Conservation (phyloP, 1,284 basidiomycete species). For the Bjerkandera adusta region DNA sequence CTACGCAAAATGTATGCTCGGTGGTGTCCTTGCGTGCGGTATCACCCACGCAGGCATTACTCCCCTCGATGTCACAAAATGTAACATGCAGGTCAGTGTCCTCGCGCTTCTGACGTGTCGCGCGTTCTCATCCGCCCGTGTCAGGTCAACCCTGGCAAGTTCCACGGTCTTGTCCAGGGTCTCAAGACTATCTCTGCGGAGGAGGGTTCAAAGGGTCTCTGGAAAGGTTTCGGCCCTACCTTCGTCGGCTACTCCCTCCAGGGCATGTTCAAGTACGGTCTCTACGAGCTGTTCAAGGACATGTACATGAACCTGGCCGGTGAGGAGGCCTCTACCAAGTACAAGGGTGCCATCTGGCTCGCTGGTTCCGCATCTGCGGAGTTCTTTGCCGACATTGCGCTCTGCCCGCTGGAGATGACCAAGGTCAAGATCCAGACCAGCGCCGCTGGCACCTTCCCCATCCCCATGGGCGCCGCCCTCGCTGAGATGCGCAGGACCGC, state of each 20-base stretch:
- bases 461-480: constrained; percentile 67
- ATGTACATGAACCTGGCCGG: constrained; percentile 83
- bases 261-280: constrained; percentile 96
- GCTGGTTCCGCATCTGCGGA: constrained; percentile 92
- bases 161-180: constrained; percentile 72
- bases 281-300: constrained; percentile 97
- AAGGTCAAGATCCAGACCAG: constrained; percentile 86
- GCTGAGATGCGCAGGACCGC: constrained; percentile 61
- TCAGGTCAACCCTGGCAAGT: constrained; percentile 77
- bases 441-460: constrained; percentile 70
- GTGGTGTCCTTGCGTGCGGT: constrained; percentile 91
- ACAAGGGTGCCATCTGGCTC: constrained; percentile 95
- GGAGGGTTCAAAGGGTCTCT: constrained; percentile 84
- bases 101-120: constrained; percentile 22
- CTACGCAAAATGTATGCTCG: constrained; percentile 82
- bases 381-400: constrained; percentile 91
- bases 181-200: constrained; percentile 77
- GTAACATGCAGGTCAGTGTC: constrained; percentile 91
- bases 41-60: constrained; percentile 93
- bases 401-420: constrained; percentile 82
- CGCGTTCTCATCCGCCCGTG: constrained; percentile 3
- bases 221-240: constrained; percentile 93
- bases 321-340: constrained; percentile 78
- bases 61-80: constrained; percentile 94
- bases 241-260: constrained; percentile 94